Evolutionary conservation across 148 eudicot genomes (phyloP).

Genomic region (Rhododendron simsii): DNA sequence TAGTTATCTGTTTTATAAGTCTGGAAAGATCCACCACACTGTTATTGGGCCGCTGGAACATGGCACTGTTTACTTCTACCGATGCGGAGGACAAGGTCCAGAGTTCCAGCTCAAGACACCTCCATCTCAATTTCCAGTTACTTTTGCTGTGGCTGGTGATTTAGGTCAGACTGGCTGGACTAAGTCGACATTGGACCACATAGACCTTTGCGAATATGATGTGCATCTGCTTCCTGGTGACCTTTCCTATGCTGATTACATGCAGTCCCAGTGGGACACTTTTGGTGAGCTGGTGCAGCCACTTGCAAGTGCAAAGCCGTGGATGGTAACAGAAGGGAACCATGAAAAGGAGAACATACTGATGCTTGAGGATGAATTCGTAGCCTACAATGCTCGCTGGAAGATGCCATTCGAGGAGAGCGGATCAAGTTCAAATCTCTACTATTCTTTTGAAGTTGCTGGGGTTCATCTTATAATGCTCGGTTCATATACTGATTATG

Average conservation of each 20-base stretch:
- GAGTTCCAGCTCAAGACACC: slow-evolving; percentile 84
- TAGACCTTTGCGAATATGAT: slow-evolving; percentile 74
- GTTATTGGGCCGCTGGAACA: slow-evolving; percentile 85
- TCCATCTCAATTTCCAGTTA: slow-evolving; percentile 75
- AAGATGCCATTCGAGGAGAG: slow-evolving; percentile 96
- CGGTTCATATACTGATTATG: slow-evolving; percentile 86
- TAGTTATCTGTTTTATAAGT: slow-evolving; percentile 55
- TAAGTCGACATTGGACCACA: slow-evolving; percentile 78
- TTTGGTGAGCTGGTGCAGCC: slow-evolving; percentile 91
- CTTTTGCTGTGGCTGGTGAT: slow-evolving; percentile 92
- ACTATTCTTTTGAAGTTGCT: slow-evolving; percentile 91
- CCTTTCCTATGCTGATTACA: slow-evolving; percentile 84
- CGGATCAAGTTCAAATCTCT: slow-evolving; percentile 83
- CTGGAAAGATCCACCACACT: slow-evolving; percentile 84
- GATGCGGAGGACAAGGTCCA: slow-evolving; percentile 79
- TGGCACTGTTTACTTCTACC: slow-evolving; percentile 62
- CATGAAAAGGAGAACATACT: slow-evolving; percentile 81
- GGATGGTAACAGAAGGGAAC: slow-evolving; percentile 99
- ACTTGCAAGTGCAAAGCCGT: slow-evolving; percentile 86
- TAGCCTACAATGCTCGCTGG: slow-evolving; percentile 91
- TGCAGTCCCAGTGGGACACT: slow-evolving; percentile 82
- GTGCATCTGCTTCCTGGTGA: slow-evolving; percentile 88
- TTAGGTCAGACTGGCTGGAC: slow-evolving; percentile 98
- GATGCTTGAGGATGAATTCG: slow-evolving; percentile 54
- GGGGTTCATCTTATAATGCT: slow-evolving; percentile 89